A percentile compares a stretch with the other conserved stretches of the same genome.
Evolutionary conservation across 768 basidiomycete species (phyloP).

Genomic region (Lactarius quietus): DNA sequence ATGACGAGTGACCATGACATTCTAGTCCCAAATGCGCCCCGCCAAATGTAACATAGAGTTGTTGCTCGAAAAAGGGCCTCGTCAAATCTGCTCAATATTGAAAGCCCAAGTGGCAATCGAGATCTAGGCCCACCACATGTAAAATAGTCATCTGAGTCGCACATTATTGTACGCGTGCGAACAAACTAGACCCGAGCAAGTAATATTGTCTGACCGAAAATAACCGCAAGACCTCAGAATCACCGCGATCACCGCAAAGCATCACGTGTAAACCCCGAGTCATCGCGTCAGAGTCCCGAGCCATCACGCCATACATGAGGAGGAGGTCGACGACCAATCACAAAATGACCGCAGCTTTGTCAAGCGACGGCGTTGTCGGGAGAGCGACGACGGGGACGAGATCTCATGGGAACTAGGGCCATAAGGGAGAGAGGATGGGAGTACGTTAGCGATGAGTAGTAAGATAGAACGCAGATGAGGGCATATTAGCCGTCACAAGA

Average conservation of each 20-base stretch:
- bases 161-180: background rate
- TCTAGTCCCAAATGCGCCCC: background rate
- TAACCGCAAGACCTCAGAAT: background rate
- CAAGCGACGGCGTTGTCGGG: background rate
- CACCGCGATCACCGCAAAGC: background rate
- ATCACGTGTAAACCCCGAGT: constrained; percentile 22
- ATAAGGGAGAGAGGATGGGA: background rate
- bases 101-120: background rate
- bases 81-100: background rate
- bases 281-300: constrained; percentile 24
- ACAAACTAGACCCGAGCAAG: background rate
- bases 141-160: background rate
- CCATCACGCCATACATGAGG: constrained; percentile 20
- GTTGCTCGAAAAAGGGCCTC: background rate
- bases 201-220: background rate
- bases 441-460: background rate
- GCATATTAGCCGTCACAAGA: background rate
- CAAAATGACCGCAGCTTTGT: background rate
- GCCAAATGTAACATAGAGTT: too few relatives aligned
- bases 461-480: background rate
- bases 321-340: background rate
- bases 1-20: too few relatives aligned
- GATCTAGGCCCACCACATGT: background rate
- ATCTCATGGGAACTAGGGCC: background rate
- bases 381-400: background rate